Evolutionary conservation across 2,329 filamentous ascomycete genomes (phyloP).

Genomic region (Falciphora oryzae): DNA sequence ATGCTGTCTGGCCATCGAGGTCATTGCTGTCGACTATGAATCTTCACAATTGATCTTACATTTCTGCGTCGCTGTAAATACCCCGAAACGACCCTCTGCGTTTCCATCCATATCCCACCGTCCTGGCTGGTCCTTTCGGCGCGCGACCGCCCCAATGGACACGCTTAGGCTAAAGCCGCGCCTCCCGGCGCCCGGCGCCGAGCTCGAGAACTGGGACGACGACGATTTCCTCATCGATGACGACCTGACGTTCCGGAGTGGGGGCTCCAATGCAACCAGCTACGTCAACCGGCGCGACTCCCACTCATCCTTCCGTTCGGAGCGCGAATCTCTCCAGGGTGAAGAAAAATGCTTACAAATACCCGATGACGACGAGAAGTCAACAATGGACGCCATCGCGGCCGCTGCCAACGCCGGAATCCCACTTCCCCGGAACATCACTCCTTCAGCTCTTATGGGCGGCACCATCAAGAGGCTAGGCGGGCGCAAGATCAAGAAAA

Average conservation of each 20-base stretch:
- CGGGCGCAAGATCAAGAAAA: conserved; percentile 63
- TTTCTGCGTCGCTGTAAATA: conserved; percentile 13
- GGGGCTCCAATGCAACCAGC: conserved; percentile 34
- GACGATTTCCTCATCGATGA: conserved; percentile 70
- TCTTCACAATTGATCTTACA: conserved; percentile 23
- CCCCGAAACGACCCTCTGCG: not conserved
- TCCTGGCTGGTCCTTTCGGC: not conserved
- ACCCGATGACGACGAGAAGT: conserved; percentile 76
- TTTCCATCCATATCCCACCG: not conserved
- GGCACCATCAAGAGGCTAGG: conserved; percentile 91
- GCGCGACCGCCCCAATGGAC: conserved; percentile 38
- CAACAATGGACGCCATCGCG: conserved; percentile 78
- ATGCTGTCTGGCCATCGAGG: conserved; percentile 12
- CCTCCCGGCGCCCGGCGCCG: conserved; percentile 46
- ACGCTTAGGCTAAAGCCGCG: conserved; percentile 47
- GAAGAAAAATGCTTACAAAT: conserved; percentile 86
- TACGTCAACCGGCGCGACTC: conserved; percentile 59
- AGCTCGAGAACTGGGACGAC: conserved; percentile 74
- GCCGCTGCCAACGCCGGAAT: conserved; percentile 87
- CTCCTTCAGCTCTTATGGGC: conserved; percentile 81
- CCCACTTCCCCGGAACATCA: conserved; percentile 80
- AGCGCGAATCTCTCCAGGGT: conserved; percentile 71
- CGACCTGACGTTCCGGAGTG: conserved; percentile 54
- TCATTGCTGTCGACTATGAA: conserved; percentile 25
- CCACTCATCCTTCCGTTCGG: conserved; percentile 78